A percentile compares a stretch with the other conserved stretches of the same genome.
phyloP scores from a whole-genome alignment of 352 stramenopile species.

The Globisporangium recalcitrans region DNA sequence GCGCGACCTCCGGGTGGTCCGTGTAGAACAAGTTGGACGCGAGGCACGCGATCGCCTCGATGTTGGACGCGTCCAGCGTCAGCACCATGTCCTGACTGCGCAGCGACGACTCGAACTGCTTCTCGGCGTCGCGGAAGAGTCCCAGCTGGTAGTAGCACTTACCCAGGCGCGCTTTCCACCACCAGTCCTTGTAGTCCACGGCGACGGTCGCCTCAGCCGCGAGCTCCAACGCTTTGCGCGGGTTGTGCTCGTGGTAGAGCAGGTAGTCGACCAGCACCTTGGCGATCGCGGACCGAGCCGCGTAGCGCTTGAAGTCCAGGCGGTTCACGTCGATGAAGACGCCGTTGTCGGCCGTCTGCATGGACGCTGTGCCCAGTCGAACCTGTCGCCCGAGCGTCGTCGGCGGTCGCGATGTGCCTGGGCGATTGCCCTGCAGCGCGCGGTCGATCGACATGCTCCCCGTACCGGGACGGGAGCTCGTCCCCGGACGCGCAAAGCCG shows the following conservation, averaged over 20 bases:
- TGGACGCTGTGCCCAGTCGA: constrained; percentile 88
- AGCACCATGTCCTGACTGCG: constrained; percentile 88
- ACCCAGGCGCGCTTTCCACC: constrained; percentile 91
- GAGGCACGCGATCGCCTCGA: constrained; percentile 90
- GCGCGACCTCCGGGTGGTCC: constrained; percentile 87
- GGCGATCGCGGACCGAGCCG: constrained; percentile 73
- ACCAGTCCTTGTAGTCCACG: constrained; percentile 91
- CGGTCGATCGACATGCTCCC: constrained; percentile 73
- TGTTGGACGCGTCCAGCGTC: constrained; percentile 80
- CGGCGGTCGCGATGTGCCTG: constrained; percentile 77
- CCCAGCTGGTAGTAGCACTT: constrained; percentile 94
- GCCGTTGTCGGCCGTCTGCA: constrained; percentile 57
- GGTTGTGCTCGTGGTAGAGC: constrained; percentile 91
- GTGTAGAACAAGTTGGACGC: constrained; percentile 93
- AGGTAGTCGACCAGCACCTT: constrained; percentile 90
- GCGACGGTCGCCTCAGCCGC: constrained; percentile 86
- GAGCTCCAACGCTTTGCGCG: constrained; percentile 88
- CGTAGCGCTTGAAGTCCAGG: constrained; percentile 89
- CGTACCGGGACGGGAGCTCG: constrained; percentile 58
- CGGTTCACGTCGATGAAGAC: constrained; percentile 90
- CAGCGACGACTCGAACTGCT: constrained; percentile 89
- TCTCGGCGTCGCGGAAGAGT: constrained; percentile 90
- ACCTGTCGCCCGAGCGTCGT: constrained; percentile 89
- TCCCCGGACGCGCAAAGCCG: constrained; percentile 84
- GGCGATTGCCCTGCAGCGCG: constrained; percentile 65